These are phyloP conservation scores for Mortierella alpina DNA, from an alignment of 192 early-diverging fungal species.

Conservation along the genomic window DNA sequence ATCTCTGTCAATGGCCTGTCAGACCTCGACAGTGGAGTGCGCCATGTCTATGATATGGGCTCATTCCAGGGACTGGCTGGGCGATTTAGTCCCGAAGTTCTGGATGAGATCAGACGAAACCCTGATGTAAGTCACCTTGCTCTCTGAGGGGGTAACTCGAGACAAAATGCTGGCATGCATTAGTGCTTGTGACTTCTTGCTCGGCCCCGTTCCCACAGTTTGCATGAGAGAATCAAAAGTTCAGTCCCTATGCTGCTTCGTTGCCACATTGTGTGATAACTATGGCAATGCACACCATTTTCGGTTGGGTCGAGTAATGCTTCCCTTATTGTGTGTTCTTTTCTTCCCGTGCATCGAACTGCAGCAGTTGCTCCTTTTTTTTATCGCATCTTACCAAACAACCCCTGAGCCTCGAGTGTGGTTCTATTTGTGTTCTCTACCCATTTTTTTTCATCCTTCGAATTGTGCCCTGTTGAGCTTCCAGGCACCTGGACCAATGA, in stretches of 20 bases:
- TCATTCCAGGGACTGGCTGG: conserved; percentile 72
- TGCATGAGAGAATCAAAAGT: background rate
- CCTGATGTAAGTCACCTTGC: conserved; percentile 39
- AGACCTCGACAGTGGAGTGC: conserved; percentile 57
- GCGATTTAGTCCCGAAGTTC: conserved; percentile 65
- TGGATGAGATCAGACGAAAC: conserved; percentile 69
- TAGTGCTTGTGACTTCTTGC: background rate
- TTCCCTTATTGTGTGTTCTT: background rate
- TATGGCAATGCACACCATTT: conserved; percentile 29
- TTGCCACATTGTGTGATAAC: background rate
- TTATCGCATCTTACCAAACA: background rate
- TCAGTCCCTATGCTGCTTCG: background rate
- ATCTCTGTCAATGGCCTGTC: conserved; percentile 43
- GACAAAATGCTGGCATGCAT: background rate
- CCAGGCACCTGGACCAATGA: background rate
- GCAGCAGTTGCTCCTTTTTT: conserved; percentile 1
- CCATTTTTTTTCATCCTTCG: background rate
- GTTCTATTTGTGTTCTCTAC: background rate
- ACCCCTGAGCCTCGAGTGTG: too few species aligned
- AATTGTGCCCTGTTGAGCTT: background rate
- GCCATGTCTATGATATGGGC: conserved; percentile 68
- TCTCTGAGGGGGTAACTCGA: background rate
- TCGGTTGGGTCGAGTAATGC: conserved; percentile 2
- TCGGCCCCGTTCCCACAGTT: background rate
- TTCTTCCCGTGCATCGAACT: background rate